Evolutionary conservation across 2,329 filamentous ascomycete genomes (phyloP).

Genomic region (Aspergillus ibericus): DNA sequence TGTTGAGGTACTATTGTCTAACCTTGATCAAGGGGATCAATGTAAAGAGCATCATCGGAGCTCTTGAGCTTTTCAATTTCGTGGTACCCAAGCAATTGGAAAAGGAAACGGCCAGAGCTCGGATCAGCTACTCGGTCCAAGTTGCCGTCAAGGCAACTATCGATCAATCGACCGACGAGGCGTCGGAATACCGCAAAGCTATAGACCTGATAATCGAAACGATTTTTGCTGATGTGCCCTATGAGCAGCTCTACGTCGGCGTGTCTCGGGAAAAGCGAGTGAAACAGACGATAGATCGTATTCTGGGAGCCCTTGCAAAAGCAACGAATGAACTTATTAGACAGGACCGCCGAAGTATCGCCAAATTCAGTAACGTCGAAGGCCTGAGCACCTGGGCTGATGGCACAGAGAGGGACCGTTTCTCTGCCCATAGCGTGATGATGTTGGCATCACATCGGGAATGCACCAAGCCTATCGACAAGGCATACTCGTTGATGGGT

Average conservation of each 20-base stretch:
- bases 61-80: neutral
- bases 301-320: neutral
- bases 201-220: neutral
- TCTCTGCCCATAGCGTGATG: constrained; percentile 15
- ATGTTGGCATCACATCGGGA: constrained; percentile 11
- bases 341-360: neutral
- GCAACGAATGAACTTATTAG: neutral
- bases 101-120: neutral
- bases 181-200: neutral
- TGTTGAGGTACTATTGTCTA: neutral
- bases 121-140: neutral
- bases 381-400: neutral
- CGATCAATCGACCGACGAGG: neutral
- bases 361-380: neutral
- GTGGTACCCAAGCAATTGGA: neutral
- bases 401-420: neutral
- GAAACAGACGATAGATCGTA: neutral
- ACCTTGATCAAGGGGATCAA: neutral
- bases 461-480: constrained; percentile 16
- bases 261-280: neutral
- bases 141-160: neutral
- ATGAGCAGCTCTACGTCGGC: neutral
- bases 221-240: neutral
- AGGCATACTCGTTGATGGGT: constrained; percentile 23
- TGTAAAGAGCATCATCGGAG: neutral